These are phyloP conservation scores for Eucalyptus microcorys DNA, from an alignment of 345 rosid genomes.

Conservation along the genomic window DNA sequence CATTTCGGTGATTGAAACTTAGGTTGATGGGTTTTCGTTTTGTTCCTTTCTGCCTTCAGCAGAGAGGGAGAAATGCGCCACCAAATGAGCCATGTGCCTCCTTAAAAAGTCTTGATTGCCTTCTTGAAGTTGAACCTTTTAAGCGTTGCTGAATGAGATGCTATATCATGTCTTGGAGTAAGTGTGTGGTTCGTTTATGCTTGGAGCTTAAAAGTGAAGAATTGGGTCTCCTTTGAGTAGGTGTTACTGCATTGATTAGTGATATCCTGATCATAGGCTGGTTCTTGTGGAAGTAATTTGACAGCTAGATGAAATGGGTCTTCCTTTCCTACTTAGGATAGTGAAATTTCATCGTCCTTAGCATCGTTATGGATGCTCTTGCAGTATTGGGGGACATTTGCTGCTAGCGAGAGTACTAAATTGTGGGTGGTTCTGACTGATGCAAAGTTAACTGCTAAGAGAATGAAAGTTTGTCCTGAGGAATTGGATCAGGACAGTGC, in stretches of 20 bases:
- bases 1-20: background rate
- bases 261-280: background rate
- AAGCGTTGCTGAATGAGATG: background rate
- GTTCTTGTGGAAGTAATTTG: background rate
- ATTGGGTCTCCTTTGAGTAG: background rate
- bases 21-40: background rate
- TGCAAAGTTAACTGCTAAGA: conserved; percentile 11
- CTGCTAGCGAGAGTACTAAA: background rate
- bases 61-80: conserved; percentile 89
- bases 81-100: conserved; percentile 59
- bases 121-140: background rate
- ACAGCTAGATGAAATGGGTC: background rate
- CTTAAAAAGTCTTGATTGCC: conserved; percentile 37
- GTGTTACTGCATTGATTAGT: background rate
- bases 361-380: background rate
- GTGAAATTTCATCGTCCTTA: background rate
- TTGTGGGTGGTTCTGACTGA: background rate
- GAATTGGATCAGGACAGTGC: conserved; percentile 2
- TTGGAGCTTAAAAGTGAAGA: background rate
- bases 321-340: background rate
- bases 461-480: conserved; percentile 30
- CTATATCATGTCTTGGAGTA: background rate
- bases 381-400: background rate
- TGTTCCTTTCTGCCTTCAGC: background rate
- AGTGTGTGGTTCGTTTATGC: background rate